phyloP scores from a whole-genome alignment of 2,329 filamentous ascomycete genomes.

The Sordariomycetes sp. region DNA sequence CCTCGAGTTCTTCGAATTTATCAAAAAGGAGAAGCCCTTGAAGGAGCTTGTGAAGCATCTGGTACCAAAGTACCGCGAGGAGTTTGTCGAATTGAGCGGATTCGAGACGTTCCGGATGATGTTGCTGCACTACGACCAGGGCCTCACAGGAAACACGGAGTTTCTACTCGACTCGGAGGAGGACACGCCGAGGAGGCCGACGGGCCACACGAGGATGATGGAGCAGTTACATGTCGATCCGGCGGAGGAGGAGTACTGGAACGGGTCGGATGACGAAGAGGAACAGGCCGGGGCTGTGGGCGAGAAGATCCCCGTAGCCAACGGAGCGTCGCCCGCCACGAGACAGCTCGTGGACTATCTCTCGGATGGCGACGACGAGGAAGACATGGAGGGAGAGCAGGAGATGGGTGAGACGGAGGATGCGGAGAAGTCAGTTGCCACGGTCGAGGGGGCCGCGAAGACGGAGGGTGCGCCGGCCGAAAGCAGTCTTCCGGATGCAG shows the following conservation, averaged over 20 bases:
- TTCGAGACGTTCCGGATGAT: conserved; percentile 76
- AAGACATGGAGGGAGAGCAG: conserved; percentile 10
- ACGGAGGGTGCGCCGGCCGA: conserved; percentile 8
- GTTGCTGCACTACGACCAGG: conserved; percentile 67
- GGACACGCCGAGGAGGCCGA: conserved; percentile 32
- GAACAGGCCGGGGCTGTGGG: conserved; percentile 10
- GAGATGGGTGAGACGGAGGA: conserved; percentile 1
- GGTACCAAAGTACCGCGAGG: conserved; percentile 73
- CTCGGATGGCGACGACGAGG: conserved; percentile 70
- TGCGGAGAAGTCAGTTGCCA: not conserved
- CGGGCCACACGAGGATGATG: conserved; percentile 47
- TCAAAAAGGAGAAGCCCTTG: conserved; percentile 63
- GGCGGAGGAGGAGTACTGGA: conserved; percentile 90
- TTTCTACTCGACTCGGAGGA: conserved; percentile 65
- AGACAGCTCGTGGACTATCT: conserved; percentile 85
- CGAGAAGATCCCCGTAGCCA: conserved; percentile 2
- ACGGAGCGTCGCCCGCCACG: conserved; percentile 38
- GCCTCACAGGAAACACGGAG: conserved; percentile 54
- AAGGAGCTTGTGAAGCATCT: conserved; percentile 76
- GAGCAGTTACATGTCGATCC: conserved; percentile 66
- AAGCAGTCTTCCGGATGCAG: conserved; percentile 9
- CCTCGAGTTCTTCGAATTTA: conserved; percentile 85
- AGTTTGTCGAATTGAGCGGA: conserved; percentile 64
- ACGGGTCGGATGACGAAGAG: conserved; percentile 59
- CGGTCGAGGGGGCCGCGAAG: not conserved